Evolutionary conservation across 371 early-diverging fungal genomes (phyloP).

Genomic region (Coemansia sp.): DNA sequence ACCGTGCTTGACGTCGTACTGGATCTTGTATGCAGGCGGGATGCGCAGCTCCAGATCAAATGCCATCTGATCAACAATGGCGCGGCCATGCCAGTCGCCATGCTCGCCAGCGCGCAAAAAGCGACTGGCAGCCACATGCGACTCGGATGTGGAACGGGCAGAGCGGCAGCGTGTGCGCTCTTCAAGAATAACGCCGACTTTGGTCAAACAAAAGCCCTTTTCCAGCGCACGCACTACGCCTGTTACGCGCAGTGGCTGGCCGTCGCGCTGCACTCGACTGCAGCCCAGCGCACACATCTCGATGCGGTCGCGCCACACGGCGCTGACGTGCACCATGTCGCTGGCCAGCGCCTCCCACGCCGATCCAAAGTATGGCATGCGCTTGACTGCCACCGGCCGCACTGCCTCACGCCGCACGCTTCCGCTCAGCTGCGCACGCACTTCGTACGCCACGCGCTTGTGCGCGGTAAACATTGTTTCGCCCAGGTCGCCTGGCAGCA

Average conservation of each 20-base stretch:
- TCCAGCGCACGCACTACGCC: conserved; percentile 47
- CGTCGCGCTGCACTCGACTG: conserved; percentile 47
- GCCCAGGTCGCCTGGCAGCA: conserved; percentile 34
- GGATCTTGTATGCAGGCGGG: conserved; percentile 44
- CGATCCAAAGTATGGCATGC: conserved; percentile 37
- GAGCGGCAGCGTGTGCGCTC: conserved; percentile 43
- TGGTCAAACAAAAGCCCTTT: conserved; percentile 40
- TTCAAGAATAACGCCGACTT: conserved; percentile 41
- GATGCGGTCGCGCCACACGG: conserved; percentile 44
- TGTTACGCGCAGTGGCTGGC: conserved; percentile 27
- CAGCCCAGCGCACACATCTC: conserved; percentile 48
- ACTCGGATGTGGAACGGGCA: conserved; percentile 17
- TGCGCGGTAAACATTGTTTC: conserved; percentile 50
- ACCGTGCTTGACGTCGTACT: conserved; percentile 46
- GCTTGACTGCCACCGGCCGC: conserved; percentile 39
- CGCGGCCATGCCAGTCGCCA: conserved; percentile 24
- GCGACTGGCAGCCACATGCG: conserved; percentile 25
- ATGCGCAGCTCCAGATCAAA: conserved; percentile 45
- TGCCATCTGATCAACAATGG: conserved; percentile 42
- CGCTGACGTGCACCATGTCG: conserved; percentile 40
- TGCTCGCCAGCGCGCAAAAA: conserved; percentile 29
- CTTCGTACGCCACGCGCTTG: conserved; percentile 40
- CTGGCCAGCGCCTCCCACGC: conserved; percentile 46
- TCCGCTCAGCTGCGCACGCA: conserved; percentile 21
- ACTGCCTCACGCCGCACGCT: conserved; percentile 21